These are phyloP conservation scores for Fragilaria crotonensis DNA, from an alignment of 108 stramenopile genomes.

Conservation along the genomic window DNA sequence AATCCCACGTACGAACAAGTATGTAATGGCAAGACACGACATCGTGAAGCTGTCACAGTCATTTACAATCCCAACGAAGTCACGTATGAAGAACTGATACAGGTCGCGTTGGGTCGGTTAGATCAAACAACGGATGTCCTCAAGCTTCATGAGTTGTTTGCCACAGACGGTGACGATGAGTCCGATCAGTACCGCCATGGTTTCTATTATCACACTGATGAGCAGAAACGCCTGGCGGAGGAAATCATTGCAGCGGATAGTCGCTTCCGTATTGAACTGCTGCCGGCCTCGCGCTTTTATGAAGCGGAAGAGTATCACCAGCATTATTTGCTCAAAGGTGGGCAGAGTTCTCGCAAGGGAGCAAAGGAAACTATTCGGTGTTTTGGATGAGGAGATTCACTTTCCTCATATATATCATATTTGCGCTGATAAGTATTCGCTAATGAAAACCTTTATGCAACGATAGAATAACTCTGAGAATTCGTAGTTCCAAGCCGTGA, in stretches of 20 bases:
- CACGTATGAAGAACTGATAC: constrained; percentile 56
- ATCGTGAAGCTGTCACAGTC: constrained; percentile 88
- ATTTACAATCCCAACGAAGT: constrained; percentile 72
- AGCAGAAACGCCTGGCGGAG: constrained; percentile 44
- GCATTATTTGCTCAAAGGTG: constrained; percentile 89
- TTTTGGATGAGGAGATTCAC: constrained; percentile 81
- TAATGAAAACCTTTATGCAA: too few relatives aligned
- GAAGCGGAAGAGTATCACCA: constrained; percentile 87
- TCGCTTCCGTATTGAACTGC: constrained; percentile 54
- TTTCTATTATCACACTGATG: constrained; percentile 70
- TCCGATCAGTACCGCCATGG: constrained; percentile 80
- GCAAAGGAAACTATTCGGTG: constrained; percentile 68
- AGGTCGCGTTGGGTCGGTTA: constrained; percentile 63
- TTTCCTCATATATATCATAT: too few relatives aligned
- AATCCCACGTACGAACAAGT: constrained; percentile 82
- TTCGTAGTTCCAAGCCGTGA: too few relatives aligned
- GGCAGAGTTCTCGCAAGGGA: constrained; percentile 78
- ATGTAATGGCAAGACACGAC: constrained; percentile 68
- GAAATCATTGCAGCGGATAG: constrained; percentile 30
- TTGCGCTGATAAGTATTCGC: too few relatives aligned
- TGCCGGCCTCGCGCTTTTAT: constrained; percentile 50
- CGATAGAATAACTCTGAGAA: too few relatives aligned
- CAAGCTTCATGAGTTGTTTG: constrained; percentile 9
- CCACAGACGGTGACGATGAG: constrained; percentile 65
- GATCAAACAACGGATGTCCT: constrained; percentile 24